Evolutionary conservation across 2,329 filamentous ascomycete species (phyloP).

Genomic region (Pseudogymnoascus destructans): DNA sequence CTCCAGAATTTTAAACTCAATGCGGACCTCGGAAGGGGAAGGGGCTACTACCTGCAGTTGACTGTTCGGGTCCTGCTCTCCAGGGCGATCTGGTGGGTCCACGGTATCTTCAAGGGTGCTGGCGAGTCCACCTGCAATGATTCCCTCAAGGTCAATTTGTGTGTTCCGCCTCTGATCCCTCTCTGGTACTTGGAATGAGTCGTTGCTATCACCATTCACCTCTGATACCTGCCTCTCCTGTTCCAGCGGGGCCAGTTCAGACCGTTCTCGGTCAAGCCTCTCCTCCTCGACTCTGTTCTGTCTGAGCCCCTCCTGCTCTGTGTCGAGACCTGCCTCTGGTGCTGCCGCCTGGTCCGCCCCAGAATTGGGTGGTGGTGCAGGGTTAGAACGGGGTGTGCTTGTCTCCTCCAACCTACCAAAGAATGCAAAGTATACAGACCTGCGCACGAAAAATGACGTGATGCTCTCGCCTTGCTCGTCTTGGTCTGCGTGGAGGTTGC

Average conservation of each 20-base stretch:
- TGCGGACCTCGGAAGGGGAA: background rate
- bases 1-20: background rate
- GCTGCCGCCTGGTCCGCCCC: background rate
- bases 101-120: background rate
- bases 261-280: no score
- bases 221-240: background rate
- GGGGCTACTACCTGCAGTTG: background rate
- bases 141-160: background rate
- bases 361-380: background rate
- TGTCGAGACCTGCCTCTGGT: background rate
- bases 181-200: no score
- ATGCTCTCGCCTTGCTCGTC: constrained; percentile 11
- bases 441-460: constrained; percentile 14
- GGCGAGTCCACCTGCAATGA: background rate
- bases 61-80: background rate
- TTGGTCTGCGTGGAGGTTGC: constrained; percentile 11
- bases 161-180: background rate
- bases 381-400: background rate
- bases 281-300: background rate
- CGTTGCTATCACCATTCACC: background rate
- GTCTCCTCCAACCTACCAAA: constrained; percentile 11
- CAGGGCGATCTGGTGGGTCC: background rate
- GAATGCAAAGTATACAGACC: constrained; percentile 15
- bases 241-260: no score
- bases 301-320: background rate